Base-by-base conservation (phyloP, 2,329 filamentous ascomycete species). In the Cladosporium oxysporum region DNA sequence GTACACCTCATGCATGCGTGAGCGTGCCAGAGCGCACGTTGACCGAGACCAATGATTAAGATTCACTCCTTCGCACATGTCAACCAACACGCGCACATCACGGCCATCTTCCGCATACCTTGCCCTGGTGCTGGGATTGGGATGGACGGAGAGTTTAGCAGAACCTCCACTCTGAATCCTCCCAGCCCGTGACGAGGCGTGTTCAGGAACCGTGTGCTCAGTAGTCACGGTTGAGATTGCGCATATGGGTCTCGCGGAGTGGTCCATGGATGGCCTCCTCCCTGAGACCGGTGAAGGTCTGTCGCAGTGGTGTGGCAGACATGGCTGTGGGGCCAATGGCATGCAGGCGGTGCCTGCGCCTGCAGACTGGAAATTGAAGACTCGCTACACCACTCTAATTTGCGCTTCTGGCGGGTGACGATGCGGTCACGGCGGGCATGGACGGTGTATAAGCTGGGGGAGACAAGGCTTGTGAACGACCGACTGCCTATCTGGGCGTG, bases 241-340 rank as follows among this genome's bases (percentile, higher is more conserved):
- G 3, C 44, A 35, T 50, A 62, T 62, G 59, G 59, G 59, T 35
- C 59, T 31, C 41, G 47, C 50, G 33, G 23, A 57, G 60, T 62
- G 28, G n/a, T 49, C 26, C 35, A 31, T 14, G 28, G 44, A 33
- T 52, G 59, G 47, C 8, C 44, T 47, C 41, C 44, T 47, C 58
- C 37, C 23, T 60, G 59, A 16, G 21, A 57, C 61, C 61, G 61
- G 61, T 63, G 61, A 63, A 57, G 33, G 18, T 29, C 14, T 63
- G 61, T 37, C 21, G 61, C 60, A 55, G 55, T 44, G 61, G 61
- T 52, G 61, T 63, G 33, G 61, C 61, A 57, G 33, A 23, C 61
- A 29, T 55, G 50, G 33, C 61, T 18, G 61, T 35, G 50, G 50
- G 35, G 61, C 61, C 61, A 63, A 63, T 63, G 61, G 61, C 60